These are phyloP conservation scores for Linnemannia hyalina DNA, from an alignment of 192 early-diverging fungal genomes.

Conservation along the genomic window DNA sequence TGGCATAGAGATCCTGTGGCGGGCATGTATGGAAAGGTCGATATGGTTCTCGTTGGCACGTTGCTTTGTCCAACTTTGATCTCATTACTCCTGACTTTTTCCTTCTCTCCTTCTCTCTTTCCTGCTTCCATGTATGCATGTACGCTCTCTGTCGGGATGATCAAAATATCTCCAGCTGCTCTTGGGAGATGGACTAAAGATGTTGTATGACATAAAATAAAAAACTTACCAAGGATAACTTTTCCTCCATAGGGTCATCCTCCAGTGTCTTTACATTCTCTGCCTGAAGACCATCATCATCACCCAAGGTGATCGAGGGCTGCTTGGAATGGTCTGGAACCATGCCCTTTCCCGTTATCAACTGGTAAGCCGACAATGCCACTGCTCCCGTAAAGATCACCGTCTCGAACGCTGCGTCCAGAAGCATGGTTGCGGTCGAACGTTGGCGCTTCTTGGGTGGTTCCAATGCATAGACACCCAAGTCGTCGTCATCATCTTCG, in stretches of 20 bases:
- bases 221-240: constrained; percentile 31
- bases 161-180: background rate
- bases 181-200: background rate
- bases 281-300: background rate
- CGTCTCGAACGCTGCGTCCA: constrained; percentile 51
- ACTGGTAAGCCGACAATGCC: constrained; percentile 50
- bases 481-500: constrained; percentile 18
- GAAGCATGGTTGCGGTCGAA: constrained; percentile 42
- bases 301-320: constrained; percentile 12
- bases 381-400: constrained; percentile 58
- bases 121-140: background rate
- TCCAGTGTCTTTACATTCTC: constrained; percentile 12
- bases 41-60: background rate
- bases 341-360: constrained; percentile 40
- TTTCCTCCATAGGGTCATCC: constrained; percentile 46
- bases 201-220: background rate
- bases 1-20: background rate
- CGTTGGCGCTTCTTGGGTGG: constrained; percentile 48
- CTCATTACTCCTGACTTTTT: background rate
- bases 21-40: background rate
- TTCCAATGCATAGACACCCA: constrained; percentile 19
- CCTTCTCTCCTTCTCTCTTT: background rate
- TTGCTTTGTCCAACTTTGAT: background rate
- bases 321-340: constrained; percentile 13
- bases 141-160: background rate